Evolutionary conservation across 2,329 filamentous ascomycete genomes (phyloP).

Genomic region (Lecanicillium sp.): DNA sequence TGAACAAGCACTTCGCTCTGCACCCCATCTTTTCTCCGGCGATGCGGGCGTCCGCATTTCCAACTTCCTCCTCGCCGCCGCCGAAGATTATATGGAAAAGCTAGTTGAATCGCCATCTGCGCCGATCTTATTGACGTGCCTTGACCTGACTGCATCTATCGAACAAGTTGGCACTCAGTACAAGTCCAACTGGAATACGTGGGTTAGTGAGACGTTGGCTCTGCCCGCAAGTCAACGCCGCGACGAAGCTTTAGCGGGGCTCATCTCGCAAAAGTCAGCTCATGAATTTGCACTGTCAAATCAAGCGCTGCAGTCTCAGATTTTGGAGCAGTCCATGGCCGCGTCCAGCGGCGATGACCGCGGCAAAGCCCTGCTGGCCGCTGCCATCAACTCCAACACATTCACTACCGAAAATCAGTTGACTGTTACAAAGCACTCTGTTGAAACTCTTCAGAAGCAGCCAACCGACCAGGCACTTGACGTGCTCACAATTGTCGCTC

Average conservation of each 20-base stretch:
- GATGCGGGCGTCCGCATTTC: slow-evolving; percentile 31
- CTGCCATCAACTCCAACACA: slow-evolving; percentile 37
- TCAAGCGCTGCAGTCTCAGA: slow-evolving; percentile 39
- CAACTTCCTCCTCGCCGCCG: slow-evolving; percentile 41
- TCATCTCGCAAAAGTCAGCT: slow-evolving; percentile 42
- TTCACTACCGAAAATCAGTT: slow-evolving; percentile 31
- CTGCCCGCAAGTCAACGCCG: slow-evolving; percentile 20
- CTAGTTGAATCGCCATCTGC: slow-evolving; percentile 65
- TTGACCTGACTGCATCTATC: slow-evolving; percentile 50
- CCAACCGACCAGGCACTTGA: slow-evolving; percentile 42
- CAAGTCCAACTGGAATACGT: slow-evolving; percentile 37
- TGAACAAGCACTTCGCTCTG: slow-evolving; percentile 31
- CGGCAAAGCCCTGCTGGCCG: slow-evolving; percentile 38
- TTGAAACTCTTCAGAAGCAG: slow-evolving; percentile 26
- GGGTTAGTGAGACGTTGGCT: slow-evolving; percentile 37
- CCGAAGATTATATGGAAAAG: slow-evolving; percentile 48
- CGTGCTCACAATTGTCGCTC: slow-evolving; percentile 34
- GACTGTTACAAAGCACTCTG: slow-evolving; percentile 30
- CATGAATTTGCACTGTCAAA: slow-evolving; percentile 33
- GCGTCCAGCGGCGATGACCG: slow-evolving; percentile 33
- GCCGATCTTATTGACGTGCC: slow-evolving; percentile 56
- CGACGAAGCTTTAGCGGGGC: slow-evolving; percentile 32
- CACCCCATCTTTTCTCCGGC: slow-evolving; percentile 36
- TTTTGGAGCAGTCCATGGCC: slow-evolving; percentile 36
- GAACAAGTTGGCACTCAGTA: slow-evolving; percentile 33